Evolutionary conservation across 2,329 filamentous ascomycete species (phyloP).

Genomic region (Cyphellophora europaea): DNA sequence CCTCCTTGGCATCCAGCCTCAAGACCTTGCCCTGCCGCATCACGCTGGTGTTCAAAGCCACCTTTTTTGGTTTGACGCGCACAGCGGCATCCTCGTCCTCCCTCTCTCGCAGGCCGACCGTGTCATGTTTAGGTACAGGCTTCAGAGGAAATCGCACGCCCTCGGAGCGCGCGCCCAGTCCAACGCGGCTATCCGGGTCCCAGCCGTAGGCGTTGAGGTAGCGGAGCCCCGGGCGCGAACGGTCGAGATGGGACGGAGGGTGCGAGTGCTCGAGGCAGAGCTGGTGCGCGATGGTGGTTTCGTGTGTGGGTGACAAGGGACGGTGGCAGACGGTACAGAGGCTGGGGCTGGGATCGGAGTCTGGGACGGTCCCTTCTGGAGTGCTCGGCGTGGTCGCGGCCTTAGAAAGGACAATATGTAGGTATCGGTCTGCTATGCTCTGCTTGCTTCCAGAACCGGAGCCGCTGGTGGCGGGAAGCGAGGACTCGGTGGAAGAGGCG

Average conservation of each 20-base stretch:
- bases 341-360: conserved; percentile 7
- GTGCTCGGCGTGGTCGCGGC: neutral
- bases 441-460: conserved; percentile 9
- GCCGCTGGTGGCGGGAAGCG: conserved; percentile 18
- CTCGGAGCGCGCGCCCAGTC: conserved; percentile 61
- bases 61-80: conserved; percentile 27
- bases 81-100: conserved; percentile 14
- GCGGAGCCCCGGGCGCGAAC: conserved; percentile 44
- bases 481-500: conserved; percentile 21
- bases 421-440: conserved; percentile 31
- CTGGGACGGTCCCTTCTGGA: neutral
- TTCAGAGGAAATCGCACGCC: conserved; percentile 72
- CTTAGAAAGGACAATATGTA: conserved; percentile 35
- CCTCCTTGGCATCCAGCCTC: conserved; percentile 60
- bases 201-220: conserved; percentile 51
- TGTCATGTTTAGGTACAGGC: conserved; percentile 61
- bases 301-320: conserved; percentile 38
- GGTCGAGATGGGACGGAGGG: conserved; percentile 49
- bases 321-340: conserved; percentile 53
- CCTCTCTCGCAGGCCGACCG: conserved; percentile 58
- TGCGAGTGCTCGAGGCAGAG: conserved; percentile 46
- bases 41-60: no score
- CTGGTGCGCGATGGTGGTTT: conserved; percentile 47
- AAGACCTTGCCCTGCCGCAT: conserved; percentile 21
- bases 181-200: conserved; percentile 53